Percentiles rank a stretch among this genome's conserved stretches.
phyloP scores from a whole-genome alignment of 495 filamentous ascomycete species.

The Aspergillus biplanus region DNA sequence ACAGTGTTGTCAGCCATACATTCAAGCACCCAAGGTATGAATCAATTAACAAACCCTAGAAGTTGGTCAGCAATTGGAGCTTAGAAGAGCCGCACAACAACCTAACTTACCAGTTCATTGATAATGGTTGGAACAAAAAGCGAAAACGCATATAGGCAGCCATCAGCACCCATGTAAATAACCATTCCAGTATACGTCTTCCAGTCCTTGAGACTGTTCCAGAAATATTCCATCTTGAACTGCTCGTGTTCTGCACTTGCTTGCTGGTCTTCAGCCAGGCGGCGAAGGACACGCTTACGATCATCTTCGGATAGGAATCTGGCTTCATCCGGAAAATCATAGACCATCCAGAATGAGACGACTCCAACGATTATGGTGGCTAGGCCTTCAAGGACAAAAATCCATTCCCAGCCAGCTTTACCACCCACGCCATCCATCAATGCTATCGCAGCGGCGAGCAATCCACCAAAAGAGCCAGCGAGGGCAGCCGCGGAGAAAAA shows the following conservation, averaged over 20 bases:
- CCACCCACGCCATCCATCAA: constrained; percentile 64
- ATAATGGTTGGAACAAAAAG: constrained; percentile 92
- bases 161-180: constrained; percentile 76
- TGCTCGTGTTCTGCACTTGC: constrained; percentile 77
- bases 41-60: constrained; percentile 26
- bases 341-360: constrained; percentile 80
- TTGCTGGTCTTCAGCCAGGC: constrained; percentile 78
- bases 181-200: constrained; percentile 80
- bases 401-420: constrained; percentile 72
- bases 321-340: constrained; percentile 87
- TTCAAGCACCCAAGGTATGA: neutral
- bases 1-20: neutral
- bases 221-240: constrained; percentile 77
- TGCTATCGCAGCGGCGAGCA: constrained; percentile 67
- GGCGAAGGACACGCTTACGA: constrained; percentile 70
- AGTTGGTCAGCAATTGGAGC: constrained; percentile 30
- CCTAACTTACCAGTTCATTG: constrained; percentile 48
- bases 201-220: constrained; percentile 78
- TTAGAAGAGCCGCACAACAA: neutral
- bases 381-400: constrained; percentile 67
- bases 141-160: constrained; percentile 84
- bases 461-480: constrained; percentile 67
- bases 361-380: constrained; percentile 68
- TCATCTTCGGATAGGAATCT: constrained; percentile 75
- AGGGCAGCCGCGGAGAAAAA: constrained; percentile 72